Percentiles rank a stretch among this genome's conserved stretches.
Conservation (phyloP, 371 early-diverging fungal species). For the Apophysomyces trapeziformis region DNA sequence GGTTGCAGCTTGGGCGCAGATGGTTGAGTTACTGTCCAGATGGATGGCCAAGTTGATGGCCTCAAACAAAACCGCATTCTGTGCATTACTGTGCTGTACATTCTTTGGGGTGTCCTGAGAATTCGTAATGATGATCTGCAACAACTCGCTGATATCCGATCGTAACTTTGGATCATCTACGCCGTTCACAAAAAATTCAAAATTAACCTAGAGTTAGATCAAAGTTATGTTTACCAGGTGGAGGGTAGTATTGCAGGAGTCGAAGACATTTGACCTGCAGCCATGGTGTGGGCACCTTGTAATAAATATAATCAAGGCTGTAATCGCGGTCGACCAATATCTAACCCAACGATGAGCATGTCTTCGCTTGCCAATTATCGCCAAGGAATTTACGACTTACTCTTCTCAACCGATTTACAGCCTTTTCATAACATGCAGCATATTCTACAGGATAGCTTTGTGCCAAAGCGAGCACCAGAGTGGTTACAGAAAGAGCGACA, state of each 20-base stretch:
- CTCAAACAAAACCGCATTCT: constrained; percentile 95
- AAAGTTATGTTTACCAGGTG: constrained; percentile 64
- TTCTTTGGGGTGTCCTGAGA: constrained; percentile 91
- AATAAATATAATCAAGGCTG: constrained; percentile 89
- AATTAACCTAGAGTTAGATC: neutral
- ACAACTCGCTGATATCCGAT: constrained; percentile 64
- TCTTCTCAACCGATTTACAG: constrained; percentile 80
- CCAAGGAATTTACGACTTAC: constrained; percentile 42
- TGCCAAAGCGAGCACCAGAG: constrained; percentile 85
- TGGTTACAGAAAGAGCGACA: constrained; percentile 83
- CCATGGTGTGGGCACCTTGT: constrained; percentile 98
- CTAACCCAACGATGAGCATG: constrained; percentile 36
- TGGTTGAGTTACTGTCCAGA: constrained; percentile 84
- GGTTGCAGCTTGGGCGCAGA: constrained; percentile 82
- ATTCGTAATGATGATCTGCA: constrained; percentile 83
- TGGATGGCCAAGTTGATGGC: constrained; percentile 95
- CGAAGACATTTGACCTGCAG: constrained; percentile 94
- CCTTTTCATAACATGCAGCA: constrained; percentile 72
- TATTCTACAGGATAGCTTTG: constrained; percentile 88
- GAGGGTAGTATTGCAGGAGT: constrained; percentile 93
- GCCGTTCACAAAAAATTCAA: neutral
- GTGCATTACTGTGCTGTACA: constrained; percentile 96
- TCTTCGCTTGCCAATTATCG: constrained; percentile 1
- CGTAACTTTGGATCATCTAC: constrained; percentile 65
- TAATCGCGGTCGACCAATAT: constrained; percentile 88